A percentile compares a stretch with the other conserved stretches of the same genome.
phyloP scores from a whole-genome alignment of 2,329 filamentous ascomycete species.

The Fusarium sp. region DNA sequence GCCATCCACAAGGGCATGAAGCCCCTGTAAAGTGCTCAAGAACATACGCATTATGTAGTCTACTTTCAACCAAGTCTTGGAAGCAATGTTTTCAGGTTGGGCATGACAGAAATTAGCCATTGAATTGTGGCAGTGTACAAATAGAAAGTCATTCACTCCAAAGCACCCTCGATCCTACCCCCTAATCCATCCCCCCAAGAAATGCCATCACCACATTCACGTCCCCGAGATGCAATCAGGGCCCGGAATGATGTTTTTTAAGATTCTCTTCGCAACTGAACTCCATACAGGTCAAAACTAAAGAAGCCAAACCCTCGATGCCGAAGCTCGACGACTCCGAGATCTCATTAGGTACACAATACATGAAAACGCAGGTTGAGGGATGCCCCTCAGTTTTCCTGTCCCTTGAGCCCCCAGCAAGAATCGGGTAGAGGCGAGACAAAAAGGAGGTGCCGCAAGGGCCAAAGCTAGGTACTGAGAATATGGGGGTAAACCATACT shows the following conservation, averaged over 20 bases:
- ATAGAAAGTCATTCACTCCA: conserved; percentile 41
- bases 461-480: conserved; percentile 29
- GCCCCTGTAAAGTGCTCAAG: conserved; percentile 58
- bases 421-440: conserved; percentile 39
- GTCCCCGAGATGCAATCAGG: conserved; percentile 34
- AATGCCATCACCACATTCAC: conserved; percentile 33
- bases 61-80: conserved; percentile 29
- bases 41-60: conserved; percentile 37
- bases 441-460: conserved; percentile 34
- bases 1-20: conserved; percentile 98
- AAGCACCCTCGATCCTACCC: conserved; percentile 31
- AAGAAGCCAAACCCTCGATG: conserved; percentile 46
- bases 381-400: conserved; percentile 39
- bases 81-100: conserved; percentile 14
- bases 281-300: conserved; percentile 50
- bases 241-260: conserved; percentile 44
- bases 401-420: conserved; percentile 32
- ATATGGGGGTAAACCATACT: conserved; percentile 24
- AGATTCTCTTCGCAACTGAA: conserved; percentile 47
- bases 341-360: conserved; percentile 54
- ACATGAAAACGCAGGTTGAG: conserved; percentile 45
- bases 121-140: conserved; percentile 37
- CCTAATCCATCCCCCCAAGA: conserved; percentile 27
- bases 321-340: conserved; percentile 44
- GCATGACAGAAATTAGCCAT: conserved; percentile 22